These are phyloP conservation scores for Clarkia xantiana DNA, from an alignment of 345 rosid species.

Conservation along the genomic window DNA sequence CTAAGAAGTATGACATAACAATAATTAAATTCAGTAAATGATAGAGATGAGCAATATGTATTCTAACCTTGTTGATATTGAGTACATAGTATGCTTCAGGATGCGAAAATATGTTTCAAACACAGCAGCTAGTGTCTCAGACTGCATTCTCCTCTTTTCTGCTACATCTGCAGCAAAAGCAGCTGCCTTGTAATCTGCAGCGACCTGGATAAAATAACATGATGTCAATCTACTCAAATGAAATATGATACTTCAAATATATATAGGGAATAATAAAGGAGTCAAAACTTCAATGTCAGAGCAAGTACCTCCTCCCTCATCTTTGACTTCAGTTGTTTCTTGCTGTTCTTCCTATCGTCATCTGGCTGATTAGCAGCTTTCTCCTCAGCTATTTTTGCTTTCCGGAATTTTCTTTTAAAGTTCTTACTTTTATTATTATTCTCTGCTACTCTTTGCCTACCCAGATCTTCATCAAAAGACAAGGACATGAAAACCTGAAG, in stretches of 20 bases:
- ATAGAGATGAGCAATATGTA: background rate
- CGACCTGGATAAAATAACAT: conserved; percentile 31
- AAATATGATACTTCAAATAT: background rate
- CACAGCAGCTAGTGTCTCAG: conserved; percentile 68
- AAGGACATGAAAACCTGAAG: conserved; percentile 73
- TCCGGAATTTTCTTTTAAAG: conserved; percentile 31
- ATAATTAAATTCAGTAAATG: too few relatives aligned
- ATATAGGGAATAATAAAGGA: background rate
- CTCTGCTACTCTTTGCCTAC: conserved; percentile 24
- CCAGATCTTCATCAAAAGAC: conserved; percentile 72
- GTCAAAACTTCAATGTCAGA: background rate
- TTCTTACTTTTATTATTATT: conserved; percentile 26
- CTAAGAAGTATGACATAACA: too few relatives aligned
- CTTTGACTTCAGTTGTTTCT: conserved; percentile 49
- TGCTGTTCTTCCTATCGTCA: conserved; percentile 52
- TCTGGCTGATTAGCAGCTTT: conserved; percentile 21
- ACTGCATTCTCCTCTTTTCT: conserved; percentile 62
- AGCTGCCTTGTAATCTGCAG: conserved; percentile 73
- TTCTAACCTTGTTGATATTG: conserved; percentile 37
- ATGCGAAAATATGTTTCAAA: conserved; percentile 88
- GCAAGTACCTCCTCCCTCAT: conserved; percentile 60
- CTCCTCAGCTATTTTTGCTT: conserved; percentile 42
- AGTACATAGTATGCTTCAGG: conserved; percentile 55
- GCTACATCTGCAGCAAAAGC: conserved; percentile 39
- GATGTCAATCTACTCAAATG: background rate